Base-by-base conservation (phyloP, 495 filamentous ascomycete genomes). In the Daldinia loculata region DNA sequence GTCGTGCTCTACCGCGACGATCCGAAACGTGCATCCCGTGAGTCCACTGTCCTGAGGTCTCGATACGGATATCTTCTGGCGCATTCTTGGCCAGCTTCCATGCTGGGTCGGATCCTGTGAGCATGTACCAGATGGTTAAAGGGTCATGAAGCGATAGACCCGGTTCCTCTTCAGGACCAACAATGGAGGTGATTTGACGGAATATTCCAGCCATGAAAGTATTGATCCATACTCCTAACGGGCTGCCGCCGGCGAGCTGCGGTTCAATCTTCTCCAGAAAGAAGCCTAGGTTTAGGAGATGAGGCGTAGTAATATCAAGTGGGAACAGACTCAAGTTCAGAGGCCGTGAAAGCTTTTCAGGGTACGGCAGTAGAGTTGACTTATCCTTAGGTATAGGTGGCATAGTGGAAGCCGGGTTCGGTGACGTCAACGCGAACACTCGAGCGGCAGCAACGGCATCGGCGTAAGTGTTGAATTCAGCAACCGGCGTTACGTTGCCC, bases 31-130 rank as follows among this genome's bases (percentile, higher is more conserved):
- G 94, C 90, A 93, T 92, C 2, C 95, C 95, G 48, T 91, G 83
- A 58, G 95, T 97, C 95, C 95, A 99, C 80, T 98, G 95, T 5
- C 95, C 95, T 32, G 85, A 76, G 1, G 92, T 92, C 78, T 99
- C 95, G 26, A 99, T 82, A 14, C 95, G 85, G 57, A 98, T 90
- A 79, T 99, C 95, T 77, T 87, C 81, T 19, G 79, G 83, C 66
- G 80, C 77, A 11, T 77, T 67, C 22, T 81, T 77, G 27, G 81
- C 67, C 22, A 77, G 24, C 75, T 80, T 83, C 86, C 86, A 88
- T 14, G 78, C 79, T 14, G 84, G 80, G 41, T 84, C 77, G 55
- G 83, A 80, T 38, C 78, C 77, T 0, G 89, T 89, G 45, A 96
- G 78, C 74, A 92, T 89, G 75, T 96, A 96, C 92, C 93, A 98